Evolutionary conservation across 768 basidiomycete species (phyloP), one percentile per base, ranked within the genome.

Genomic region (Hericium erinaceus): DNA sequence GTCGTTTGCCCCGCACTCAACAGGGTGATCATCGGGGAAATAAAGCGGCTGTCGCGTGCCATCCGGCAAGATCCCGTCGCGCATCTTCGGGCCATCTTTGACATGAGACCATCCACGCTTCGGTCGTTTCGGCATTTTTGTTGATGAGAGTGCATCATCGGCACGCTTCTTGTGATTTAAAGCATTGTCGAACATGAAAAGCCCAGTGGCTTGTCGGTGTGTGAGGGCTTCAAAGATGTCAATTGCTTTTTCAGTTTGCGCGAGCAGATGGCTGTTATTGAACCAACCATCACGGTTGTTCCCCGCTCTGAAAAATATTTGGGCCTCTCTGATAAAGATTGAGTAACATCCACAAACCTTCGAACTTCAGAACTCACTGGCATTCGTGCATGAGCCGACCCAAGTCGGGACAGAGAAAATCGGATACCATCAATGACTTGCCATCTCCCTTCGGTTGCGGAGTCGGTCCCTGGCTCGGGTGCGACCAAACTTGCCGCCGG

Each of bases 391-490:
- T 33, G 37, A 73, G 48, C 16, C 64, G 57, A 1, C 72, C 72
- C 65, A 64, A 72, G 20, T 72, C 70, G 10, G 61, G 13, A 0
- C 67, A 67, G 15, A 73, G 41, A 41, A 12, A 5, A 22, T 22
- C 22, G 2, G 22, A 22, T 2, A 22, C 22, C 22, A 22, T 22
- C 22, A 22, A 22, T 22, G 40, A 41, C 18, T 41, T 18, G 13
- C 40, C 75, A 39, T 75, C 68, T 2, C 73, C 75, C 52, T 76
- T 75, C 37, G 55, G 59, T 9, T 64, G 53, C 11, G 73, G 66
- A 2, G 57, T 58, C 7, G 70, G 59, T 26, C 65, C 67, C 15
- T 56, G 56, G 0, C 22, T 57, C 9, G 48, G 26, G 40, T 67
- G 65, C 2, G 62, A 56, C 73, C 73, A 75, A 4, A 58, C 10